Conservation (phyloP, 148 eudicot species). For the Chenopodium formosanum region DNA sequence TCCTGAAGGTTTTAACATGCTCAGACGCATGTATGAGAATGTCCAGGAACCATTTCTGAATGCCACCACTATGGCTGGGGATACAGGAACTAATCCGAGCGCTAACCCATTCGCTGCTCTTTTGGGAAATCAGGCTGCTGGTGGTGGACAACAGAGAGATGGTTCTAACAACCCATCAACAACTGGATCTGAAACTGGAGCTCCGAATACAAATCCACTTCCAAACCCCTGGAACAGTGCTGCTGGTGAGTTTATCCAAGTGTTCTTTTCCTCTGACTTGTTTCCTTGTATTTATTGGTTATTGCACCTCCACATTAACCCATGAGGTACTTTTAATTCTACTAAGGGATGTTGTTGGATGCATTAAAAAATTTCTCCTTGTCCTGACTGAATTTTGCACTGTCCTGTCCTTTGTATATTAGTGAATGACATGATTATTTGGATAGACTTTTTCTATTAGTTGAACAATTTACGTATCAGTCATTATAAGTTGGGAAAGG, state of each 20-base stretch:
- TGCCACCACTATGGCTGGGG: conserved; percentile 83
- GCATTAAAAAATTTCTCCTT: not conserved
- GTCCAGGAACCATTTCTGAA: conserved; percentile 95
- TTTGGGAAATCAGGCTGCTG: conserved; percentile 64
- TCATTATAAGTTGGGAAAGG: not conserved
- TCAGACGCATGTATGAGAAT: conserved; percentile 98
- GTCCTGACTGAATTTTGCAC: not conserved
- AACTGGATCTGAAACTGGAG: conserved; percentile 61
- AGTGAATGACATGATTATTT: not conserved
- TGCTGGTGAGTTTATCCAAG: conserved; percentile 53
- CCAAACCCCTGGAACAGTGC: conserved; percentile 84
- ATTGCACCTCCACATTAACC: not conserved
- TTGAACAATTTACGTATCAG: not conserved
- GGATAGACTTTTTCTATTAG: not conserved
- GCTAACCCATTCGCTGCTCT: conserved; percentile 90
- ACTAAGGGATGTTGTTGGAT: not conserved
- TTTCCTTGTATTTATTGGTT: not conserved
- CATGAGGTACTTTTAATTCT: not conserved
- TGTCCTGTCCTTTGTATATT: not conserved
- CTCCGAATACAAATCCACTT: conserved; percentile 81
- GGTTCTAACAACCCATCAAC: conserved; percentile 58
- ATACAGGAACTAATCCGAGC: conserved; percentile 48
- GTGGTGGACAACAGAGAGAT: conserved; percentile 57
- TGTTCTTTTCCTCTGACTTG: not conserved
- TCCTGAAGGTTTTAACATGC: conserved; percentile 98